Evolutionary conservation across 208 protist genomes (phyloP).

Genomic region (Acanthamoeba lenticulata): DNA sequence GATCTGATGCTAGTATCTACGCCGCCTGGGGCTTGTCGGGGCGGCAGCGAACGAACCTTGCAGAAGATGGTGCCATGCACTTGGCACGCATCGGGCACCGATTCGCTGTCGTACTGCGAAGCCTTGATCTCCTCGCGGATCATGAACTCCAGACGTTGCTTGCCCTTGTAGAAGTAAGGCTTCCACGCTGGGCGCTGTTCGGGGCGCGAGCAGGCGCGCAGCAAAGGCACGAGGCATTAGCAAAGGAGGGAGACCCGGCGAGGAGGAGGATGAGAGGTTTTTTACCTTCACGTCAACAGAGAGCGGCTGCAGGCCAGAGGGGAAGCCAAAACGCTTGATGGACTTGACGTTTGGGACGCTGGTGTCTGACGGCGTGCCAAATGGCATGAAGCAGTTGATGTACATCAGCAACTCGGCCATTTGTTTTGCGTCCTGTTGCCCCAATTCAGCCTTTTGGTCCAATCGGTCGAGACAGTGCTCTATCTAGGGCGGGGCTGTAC

Average conservation of each 20-base stretch:
- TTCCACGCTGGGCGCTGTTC: conserved; percentile 63
- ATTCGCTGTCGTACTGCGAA: conserved; percentile 48
- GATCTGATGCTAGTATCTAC: neutral
- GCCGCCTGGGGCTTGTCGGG: neutral
- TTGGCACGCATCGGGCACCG: conserved; percentile 46
- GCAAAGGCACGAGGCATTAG: neutral
- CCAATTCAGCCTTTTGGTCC: too few species aligned
- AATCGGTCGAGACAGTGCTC: neutral
- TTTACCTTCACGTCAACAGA: neutral
- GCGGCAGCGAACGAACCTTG: neutral
- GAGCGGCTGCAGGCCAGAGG: neutral
- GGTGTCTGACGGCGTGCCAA: conserved; percentile 34
- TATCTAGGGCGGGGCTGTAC: neutral
- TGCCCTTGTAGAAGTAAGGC: conserved; percentile 59
- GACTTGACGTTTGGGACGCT: conserved; percentile 20
- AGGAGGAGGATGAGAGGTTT: neutral
- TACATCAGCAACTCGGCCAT: conserved; percentile 59
- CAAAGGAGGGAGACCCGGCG: neutral
- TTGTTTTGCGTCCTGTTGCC: neutral
- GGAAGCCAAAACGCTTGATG: conserved; percentile 49
- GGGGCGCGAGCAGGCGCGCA: neutral
- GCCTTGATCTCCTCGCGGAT: conserved; percentile 62
- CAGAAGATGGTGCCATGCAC: conserved; percentile 50
- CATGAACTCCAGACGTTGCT: conserved; percentile 50
- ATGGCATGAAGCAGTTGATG: conserved; percentile 25